Evolutionary conservation across 345 rosid species (phyloP).

Genomic region (Eucalyptus globulus): DNA sequence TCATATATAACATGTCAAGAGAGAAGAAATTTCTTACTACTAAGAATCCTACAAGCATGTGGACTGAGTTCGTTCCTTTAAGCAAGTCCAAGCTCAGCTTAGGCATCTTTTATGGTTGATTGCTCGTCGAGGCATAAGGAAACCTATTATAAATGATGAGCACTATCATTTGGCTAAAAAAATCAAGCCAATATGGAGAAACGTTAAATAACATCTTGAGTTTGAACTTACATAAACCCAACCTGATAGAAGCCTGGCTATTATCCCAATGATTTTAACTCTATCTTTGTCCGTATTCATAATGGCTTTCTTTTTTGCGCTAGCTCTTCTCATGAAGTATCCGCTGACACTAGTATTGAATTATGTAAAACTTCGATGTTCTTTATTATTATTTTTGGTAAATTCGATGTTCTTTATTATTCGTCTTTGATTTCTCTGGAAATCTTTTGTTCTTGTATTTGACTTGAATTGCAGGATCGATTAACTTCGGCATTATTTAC

Average conservation of each 20-base stretch:
- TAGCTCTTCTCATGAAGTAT: neutral
- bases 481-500: neutral
- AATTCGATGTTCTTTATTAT: neutral
- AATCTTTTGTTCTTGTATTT: neutral
- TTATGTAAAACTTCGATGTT: neutral
- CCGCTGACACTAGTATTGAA: accelerated
- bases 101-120: neutral
- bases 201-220: neutral
- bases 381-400: neutral
- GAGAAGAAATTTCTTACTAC: neutral
- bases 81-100: neutral
- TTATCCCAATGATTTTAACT: neutral
- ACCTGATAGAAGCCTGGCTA: neutral
- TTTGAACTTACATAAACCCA: neutral
- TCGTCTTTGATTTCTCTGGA: neutral
- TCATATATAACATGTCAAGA: neutral
- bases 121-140: neutral
- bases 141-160: neutral
- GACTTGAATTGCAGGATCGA: neutral
- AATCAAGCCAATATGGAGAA: neutral
- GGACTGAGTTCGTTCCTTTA: neutral
- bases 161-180: neutral
- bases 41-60: neutral
- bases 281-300: neutral
- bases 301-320: neutral